Evolutionary conservation across 108 stramenopile species (phyloP), one percentile per base, ranked within the genome.

Genomic region (Cyclotella sp.): DNA sequence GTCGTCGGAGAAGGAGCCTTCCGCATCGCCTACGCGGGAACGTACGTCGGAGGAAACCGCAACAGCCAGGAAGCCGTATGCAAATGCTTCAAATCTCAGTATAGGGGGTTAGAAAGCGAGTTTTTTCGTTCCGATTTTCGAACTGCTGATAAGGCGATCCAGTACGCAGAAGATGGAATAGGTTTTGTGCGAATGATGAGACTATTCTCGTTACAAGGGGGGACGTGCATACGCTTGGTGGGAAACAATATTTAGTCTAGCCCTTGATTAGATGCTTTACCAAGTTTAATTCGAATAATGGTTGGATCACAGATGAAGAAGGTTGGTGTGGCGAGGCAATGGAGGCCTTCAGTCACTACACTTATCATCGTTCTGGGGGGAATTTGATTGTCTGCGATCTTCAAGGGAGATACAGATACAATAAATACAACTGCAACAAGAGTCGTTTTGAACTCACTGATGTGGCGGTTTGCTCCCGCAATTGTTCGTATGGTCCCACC

Each of bases 311-410:
- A 18, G 79, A 72, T 13, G 79, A 82, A 66, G 80, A 84, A 28
- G 83, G 83, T 41, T 69, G 67, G 69, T 47, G 59, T 16, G 80
- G 75, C 26, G 67, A 84, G 45, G 83, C 77, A 24, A 88, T 92
- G 87, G 89, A 95, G 63, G 94, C 94, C 15, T 93, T 93, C 61
- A 78, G 72, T 55, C 90, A 91, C 77, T 90, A 61, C 72, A 78
- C 90, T 10, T 95, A 89, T 60, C 84, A 91, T 57, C 47, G 70
- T 7, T 87, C 89, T 8, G 81, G 81, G 39, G 90, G 94, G 16
- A 73, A 82, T 21, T 43, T 90, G 52, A 75, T 95, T 60, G 88
- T 95, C 1, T 89, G 90, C 44, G 94, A 95, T 74, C 45, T 95
- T 21, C 94, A 81, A 39, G 57, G 68, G 19, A 45, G 79, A 76